These are phyloP conservation scores for Cytospora schulzeri DNA, from an alignment of 2,329 filamentous ascomycete species.

Conservation along the genomic window DNA sequence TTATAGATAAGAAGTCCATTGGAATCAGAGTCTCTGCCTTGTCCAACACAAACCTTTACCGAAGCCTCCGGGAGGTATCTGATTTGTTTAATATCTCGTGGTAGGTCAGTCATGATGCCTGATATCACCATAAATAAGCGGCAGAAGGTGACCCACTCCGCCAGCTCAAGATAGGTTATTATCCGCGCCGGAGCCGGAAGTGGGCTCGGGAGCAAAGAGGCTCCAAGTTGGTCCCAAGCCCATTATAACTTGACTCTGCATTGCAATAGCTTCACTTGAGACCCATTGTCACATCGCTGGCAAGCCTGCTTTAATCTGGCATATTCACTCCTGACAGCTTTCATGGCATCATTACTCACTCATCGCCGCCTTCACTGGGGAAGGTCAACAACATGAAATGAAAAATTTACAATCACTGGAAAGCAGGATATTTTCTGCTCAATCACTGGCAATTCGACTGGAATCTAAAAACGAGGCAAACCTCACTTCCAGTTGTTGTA, in stretches of 20 bases:
- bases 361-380: neutral
- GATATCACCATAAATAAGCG: neutral
- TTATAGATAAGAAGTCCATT: neutral
- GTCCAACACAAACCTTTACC: neutral
- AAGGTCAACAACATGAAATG: neutral
- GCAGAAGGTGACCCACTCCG: neutral
- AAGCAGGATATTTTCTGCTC: too few species aligned
- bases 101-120: neutral
- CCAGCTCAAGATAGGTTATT: neutral
- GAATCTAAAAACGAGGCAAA: neutral
- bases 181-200: neutral
- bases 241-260: neutral
- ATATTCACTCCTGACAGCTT: neutral
- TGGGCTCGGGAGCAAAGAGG: neutral
- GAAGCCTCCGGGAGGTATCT: neutral
- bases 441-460: neutral
- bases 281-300: neutral
- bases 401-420: too few species aligned
- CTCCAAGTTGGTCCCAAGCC: neutral
- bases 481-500: neutral
- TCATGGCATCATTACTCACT: neutral
- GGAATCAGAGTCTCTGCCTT: neutral
- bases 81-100: neutral
- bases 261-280: neutral
- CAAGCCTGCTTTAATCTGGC: neutral